Evolutionary conservation across 352 stramenopile species (phyloP).

Genomic region (Albugo candida): DNA sequence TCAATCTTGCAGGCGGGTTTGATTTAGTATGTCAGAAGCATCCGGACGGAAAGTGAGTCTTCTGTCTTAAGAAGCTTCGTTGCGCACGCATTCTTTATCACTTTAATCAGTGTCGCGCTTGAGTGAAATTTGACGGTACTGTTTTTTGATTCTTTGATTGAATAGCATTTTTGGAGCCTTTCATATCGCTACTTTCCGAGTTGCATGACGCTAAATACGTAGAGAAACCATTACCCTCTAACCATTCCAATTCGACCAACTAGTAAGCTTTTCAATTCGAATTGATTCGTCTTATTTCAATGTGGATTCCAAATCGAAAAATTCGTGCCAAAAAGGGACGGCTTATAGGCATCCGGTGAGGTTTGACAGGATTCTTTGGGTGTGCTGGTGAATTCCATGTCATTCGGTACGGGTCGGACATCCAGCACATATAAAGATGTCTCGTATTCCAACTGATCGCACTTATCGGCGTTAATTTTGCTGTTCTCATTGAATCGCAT

Average conservation of each 20-base stretch:
- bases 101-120: slow-evolving; percentile 44
- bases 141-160: neutral
- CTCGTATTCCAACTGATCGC: slow-evolving; percentile 96
- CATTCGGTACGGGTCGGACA: slow-evolving; percentile 85
- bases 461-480: slow-evolving; percentile 85
- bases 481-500: slow-evolving; percentile 82
- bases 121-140: slow-evolving; percentile 58
- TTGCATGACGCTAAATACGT: slow-evolving; percentile 84
- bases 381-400: slow-evolving; percentile 73
- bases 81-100: neutral
- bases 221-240: slow-evolving; percentile 84
- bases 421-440: slow-evolving; percentile 90
- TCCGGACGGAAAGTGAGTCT: slow-evolving; percentile 69
- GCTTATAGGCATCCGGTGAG: slow-evolving; percentile 87
- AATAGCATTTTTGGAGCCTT: slow-evolving; percentile 10
- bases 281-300: slow-evolving; percentile 90
- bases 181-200: slow-evolving; percentile 23
- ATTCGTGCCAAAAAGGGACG: slow-evolving; percentile 85
- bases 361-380: slow-evolving; percentile 67
- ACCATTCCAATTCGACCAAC: slow-evolving; percentile 60
- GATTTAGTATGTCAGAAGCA: slow-evolving; percentile 38
- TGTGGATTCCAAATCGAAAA: slow-evolving; percentile 85
- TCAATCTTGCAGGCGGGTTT: slow-evolving; percentile 62
- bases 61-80: slow-evolving; percentile 1
- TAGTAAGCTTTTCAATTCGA: slow-evolving; percentile 68